Conservation (phyloP, 345 rosid species). For the Euclidium syriacum region DNA sequence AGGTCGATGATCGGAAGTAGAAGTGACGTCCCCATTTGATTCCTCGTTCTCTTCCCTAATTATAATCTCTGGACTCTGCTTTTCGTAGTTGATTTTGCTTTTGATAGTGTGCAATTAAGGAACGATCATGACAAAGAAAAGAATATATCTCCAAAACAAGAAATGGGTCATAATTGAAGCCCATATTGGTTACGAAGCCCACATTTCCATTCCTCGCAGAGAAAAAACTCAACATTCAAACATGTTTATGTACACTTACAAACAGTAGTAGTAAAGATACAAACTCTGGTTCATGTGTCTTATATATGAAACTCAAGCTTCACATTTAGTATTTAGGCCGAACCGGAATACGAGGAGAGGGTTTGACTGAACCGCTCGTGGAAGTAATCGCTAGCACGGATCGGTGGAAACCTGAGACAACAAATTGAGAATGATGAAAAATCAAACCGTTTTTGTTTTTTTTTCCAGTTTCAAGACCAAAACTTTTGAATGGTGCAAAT, state of each 20-base stretch:
- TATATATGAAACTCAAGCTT: neutral
- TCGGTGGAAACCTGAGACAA: constrained; percentile 57
- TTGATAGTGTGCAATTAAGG: neutral
- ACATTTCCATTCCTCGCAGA: no score
- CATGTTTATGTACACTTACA: no score
- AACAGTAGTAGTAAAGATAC: no score
- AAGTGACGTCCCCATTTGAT: constrained; percentile 13
- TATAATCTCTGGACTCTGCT: neutral
- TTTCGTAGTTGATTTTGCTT: neutral
- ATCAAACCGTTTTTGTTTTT: neutral
- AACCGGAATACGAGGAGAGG: constrained; percentile 5
- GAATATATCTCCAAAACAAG: neutral
- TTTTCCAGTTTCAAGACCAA: neutral
- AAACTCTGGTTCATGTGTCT: no score
- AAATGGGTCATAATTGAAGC: neutral
- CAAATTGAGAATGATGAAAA: neutral
- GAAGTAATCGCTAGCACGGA: constrained; percentile 55
- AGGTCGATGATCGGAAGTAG: constrained; percentile 50
- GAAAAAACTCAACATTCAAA: no score
- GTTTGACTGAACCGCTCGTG: constrained; percentile 52
- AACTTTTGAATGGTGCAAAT: neutral
- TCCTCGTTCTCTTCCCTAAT: neutral
- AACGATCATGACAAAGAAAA: no score
- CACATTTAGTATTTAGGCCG: neutral
- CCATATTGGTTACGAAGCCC: neutral